Conservation (phyloP, 2,329 filamentous ascomycete species). For the Neocucurbitaria cava region DNA sequence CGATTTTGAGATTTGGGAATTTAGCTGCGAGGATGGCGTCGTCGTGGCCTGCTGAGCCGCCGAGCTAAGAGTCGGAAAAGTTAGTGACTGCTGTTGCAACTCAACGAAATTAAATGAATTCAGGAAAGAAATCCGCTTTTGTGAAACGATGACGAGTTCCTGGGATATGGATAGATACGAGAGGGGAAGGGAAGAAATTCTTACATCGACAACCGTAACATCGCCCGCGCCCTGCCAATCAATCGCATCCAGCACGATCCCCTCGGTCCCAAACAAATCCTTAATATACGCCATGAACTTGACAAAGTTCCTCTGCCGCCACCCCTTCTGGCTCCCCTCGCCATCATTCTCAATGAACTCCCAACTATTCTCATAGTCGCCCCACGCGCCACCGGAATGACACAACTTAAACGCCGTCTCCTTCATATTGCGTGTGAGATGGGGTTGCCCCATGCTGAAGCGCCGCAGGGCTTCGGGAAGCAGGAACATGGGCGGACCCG, state of each 20-base stretch:
- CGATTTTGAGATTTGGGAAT: constrained; percentile 37
- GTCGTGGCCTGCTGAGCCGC: constrained; percentile 42
- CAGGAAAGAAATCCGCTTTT: neutral
- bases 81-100: no score
- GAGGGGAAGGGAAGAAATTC: constrained; percentile 5
- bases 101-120: no score
- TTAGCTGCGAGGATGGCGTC: constrained; percentile 33
- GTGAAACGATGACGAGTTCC: neutral
- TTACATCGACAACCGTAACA: constrained; percentile 37
- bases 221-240: constrained; percentile 37
- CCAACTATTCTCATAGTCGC: constrained; percentile 31
- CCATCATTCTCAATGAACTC: constrained; percentile 44
- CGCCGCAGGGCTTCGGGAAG: constrained; percentile 36
- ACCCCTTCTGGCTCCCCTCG: constrained; percentile 37
- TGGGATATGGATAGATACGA: no score
- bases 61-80: constrained; percentile 21
- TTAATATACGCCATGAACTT: constrained; percentile 45
- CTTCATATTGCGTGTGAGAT: constrained; percentile 28
- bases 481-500: constrained; percentile 36
- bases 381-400: constrained; percentile 35
- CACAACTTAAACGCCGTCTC: constrained; percentile 40
- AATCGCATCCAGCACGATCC: constrained; percentile 30
- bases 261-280: constrained; percentile 39
- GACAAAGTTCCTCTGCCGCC: constrained; percentile 39
- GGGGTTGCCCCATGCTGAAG: constrained; percentile 32